Evolutionary conservation across 148 eudicot genomes (phyloP).

Genomic region (Tetragonia tetragonoides): DNA sequence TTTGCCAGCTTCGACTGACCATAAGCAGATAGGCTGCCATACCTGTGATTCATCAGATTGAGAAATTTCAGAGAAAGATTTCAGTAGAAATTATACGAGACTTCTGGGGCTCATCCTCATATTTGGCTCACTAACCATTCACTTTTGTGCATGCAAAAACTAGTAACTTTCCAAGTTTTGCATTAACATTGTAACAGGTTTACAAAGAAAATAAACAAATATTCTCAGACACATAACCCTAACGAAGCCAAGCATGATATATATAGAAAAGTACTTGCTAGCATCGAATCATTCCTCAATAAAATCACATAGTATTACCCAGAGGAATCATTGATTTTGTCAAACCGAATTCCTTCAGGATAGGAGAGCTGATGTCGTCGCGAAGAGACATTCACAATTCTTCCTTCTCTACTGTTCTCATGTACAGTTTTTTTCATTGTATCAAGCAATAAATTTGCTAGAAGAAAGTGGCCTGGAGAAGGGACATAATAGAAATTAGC

Average conservation of each 20-base stretch:
- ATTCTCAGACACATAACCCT: too few relatives aligned
- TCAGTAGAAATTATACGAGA: not conserved
- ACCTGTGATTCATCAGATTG: slow-evolving; percentile 32
- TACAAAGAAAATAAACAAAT: not conserved
- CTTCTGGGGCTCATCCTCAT: not conserved
- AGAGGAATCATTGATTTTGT: slow-evolving; percentile 48
- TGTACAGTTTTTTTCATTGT: slow-evolving; percentile 58
- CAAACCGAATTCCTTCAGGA: slow-evolving; percentile 66
- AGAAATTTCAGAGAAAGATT: not conserved
- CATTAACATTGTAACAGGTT: not conserved
- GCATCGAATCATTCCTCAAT: not conserved
- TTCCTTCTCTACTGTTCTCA: slow-evolving; percentile 49
- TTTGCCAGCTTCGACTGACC: slow-evolving; percentile 69
- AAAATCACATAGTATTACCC: slow-evolving; percentile 35
- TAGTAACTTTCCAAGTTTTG: not conserved
- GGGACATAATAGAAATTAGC: slow-evolving; percentile 5
- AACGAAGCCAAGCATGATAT: not conserved
- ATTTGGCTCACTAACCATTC: not conserved
- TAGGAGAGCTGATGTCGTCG: slow-evolving; percentile 49
- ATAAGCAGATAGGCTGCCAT: slow-evolving; percentile 46
- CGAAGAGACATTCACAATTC: slow-evolving; percentile 70
- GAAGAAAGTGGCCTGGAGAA: slow-evolving; percentile 61
- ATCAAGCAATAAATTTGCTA: slow-evolving; percentile 58
- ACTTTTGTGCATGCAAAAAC: not conserved
- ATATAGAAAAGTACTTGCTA: not conserved